Evolutionary conservation across 352 stramenopile genomes (phyloP), one percentile per base, ranked within the genome.

Genomic region (Phytophthora crassamura): DNA sequence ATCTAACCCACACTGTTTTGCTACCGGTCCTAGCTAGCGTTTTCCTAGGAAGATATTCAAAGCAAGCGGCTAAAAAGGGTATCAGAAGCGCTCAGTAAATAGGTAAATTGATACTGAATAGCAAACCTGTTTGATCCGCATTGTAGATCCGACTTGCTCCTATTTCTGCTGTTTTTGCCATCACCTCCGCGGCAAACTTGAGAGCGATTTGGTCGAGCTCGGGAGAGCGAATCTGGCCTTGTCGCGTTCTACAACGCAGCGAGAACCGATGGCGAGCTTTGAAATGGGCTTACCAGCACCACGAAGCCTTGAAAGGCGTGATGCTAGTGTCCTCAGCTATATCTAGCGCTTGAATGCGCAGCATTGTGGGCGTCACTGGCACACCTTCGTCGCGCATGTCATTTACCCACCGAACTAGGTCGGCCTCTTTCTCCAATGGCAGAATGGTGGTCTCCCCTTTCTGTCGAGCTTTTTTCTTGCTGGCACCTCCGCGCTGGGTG

Each of bases 121-220:
- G 28, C 16, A 49, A 51, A 60, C 40, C 28, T 42, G 52, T 60
- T 51, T 51, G 52, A 35, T 51, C 40, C 2, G 52, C 40, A 51
- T 60, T 51, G 16, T 22, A 49, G 35, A 50, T 36, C 16, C 52
- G 28, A 11, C 39, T 60, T 28, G 52, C 41, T 8, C 53, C 53
- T 12, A 52, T 61, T 43, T 61, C 41, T 5, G 33, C 12, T 0
- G 53, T 33, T 38, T 61, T 61, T 4, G 15, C 3, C 7, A 46
- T n/a, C 3, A 61, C 41, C 20, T 53, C 18, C 7, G 4, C 38
- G 2, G 53, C 53, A 46, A 52, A 61, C 4, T 15, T 6, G 2
- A 4, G 5, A 1, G 52, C 40, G 18, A 43, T 59, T 34, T 40
- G 9, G 4, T 11, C n/a, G 1, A 59, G 16, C 2, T 57, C 9